Evolutionary conservation across 106 monocot species (phyloP).

Genomic region (Acorus gramineus): DNA sequence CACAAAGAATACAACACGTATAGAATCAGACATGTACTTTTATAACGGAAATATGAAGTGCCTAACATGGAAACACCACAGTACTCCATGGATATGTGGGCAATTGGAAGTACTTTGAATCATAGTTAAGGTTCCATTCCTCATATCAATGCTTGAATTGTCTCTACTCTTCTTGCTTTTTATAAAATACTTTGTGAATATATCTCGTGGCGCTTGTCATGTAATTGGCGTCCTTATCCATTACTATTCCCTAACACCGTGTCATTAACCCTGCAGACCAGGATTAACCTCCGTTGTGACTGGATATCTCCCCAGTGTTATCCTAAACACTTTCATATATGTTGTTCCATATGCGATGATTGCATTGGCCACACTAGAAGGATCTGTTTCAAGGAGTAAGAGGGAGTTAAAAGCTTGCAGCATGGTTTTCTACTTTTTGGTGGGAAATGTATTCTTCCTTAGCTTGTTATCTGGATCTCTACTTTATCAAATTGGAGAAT

Average conservation of each 20-base stretch:
- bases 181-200: too few relatives aligned
- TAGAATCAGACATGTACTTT: too few relatives aligned
- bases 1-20: too few relatives aligned
- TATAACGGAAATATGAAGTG: too few relatives aligned
- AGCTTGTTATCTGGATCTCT: constrained; percentile 71
- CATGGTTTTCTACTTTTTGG: constrained; percentile 86
- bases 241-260: neutral
- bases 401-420: constrained; percentile 60
- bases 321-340: constrained; percentile 69
- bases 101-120: too few relatives aligned
- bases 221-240: neutral
- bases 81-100: too few relatives aligned
- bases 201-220: neutral
- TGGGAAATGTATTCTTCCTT: constrained; percentile 77
- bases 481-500: constrained; percentile 63
- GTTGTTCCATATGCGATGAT: constrained; percentile 68
- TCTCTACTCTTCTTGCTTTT: too few relatives aligned
- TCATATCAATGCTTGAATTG: too few relatives aligned
- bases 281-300: constrained; percentile 57
- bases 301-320: constrained; percentile 67
- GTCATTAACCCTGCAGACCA: constrained; percentile 38
- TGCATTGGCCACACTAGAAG: constrained; percentile 49
- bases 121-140: too few relatives aligned
- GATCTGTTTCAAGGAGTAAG: constrained; percentile 42
- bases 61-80: too few relatives aligned